Conservation (phyloP, 2,329 filamentous ascomycete species). For the Penicillium palitans region DNA sequence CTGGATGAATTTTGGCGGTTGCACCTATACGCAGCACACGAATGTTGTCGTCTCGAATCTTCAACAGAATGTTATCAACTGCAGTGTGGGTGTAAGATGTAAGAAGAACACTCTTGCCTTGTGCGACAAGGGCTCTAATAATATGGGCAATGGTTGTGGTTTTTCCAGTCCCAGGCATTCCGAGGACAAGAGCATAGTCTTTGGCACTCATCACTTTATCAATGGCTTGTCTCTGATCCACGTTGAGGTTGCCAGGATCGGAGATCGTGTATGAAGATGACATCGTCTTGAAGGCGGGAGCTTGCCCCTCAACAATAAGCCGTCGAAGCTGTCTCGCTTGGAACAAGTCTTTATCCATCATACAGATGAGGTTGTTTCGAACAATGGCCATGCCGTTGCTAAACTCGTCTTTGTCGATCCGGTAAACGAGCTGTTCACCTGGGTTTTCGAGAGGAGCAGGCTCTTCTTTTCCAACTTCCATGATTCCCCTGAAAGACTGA, state of each 20-base stretch:
- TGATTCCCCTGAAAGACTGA: slow-evolving; percentile 86
- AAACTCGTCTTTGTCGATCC: slow-evolving; percentile 96
- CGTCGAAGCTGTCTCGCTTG: slow-evolving; percentile 71
- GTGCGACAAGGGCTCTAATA: slow-evolving; percentile 81
- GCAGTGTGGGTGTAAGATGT: slow-evolving; percentile 97
- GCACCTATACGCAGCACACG: slow-evolving; percentile 83
- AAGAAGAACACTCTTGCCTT: slow-evolving; percentile 88
- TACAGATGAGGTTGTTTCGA: slow-evolving; percentile 86
- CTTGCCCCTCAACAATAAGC: slow-evolving; percentile 73
- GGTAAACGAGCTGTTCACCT: slow-evolving; percentile 63
- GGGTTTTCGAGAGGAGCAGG: slow-evolving; percentile 38
- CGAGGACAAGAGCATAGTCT: slow-evolving; percentile 94
- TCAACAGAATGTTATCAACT: slow-evolving; percentile 95
- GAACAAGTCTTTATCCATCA: slow-evolving; percentile 79
- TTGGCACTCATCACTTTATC: slow-evolving; percentile 93
- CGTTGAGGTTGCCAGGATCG: slow-evolving; percentile 65
- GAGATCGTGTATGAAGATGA: slow-evolving; percentile 65
- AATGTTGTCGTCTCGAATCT: slow-evolving; percentile 76
- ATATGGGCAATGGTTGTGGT: slow-evolving; percentile 98
- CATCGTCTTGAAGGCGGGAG: slow-evolving; percentile 70
- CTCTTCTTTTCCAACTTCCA: slow-evolving; percentile 71
- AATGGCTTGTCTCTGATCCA: slow-evolving; percentile 83
- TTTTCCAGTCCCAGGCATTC: slow-evolving; percentile 98
- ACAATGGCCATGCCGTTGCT: slow-evolving; percentile 96
- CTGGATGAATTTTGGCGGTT: slow-evolving; percentile 79